phyloP scores from a whole-genome alignment of 2,329 filamentous ascomycete species.

The Colletotrichum plurivorum region DNA sequence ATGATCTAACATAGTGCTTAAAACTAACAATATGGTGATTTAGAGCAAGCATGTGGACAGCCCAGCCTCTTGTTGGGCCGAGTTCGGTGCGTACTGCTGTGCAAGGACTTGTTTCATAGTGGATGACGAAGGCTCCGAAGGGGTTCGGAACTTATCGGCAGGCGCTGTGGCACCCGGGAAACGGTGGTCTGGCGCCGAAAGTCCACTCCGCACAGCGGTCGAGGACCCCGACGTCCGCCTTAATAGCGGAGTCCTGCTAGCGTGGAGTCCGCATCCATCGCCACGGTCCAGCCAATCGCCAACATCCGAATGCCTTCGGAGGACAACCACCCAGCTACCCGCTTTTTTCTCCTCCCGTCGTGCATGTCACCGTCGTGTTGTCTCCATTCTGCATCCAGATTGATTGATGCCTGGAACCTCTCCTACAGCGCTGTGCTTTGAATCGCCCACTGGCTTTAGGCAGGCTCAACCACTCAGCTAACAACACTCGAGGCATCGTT shows the following conservation, averaged over 20 bases:
- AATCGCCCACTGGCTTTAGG: too few relatives aligned
- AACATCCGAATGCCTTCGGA: conserved; percentile 32
- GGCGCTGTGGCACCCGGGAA: neutral
- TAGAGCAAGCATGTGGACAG: too few relatives aligned
- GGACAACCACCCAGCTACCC: neutral
- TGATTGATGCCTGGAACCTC: neutral
- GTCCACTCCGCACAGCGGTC: conserved; percentile 1
- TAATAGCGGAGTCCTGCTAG: conserved; percentile 30
- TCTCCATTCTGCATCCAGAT: neutral
- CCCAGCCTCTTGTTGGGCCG: too few relatives aligned
- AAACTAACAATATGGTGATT: too few relatives aligned
- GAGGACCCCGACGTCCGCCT: conserved; percentile 26
- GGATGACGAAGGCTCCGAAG: conserved; percentile 24
- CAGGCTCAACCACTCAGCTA: neutral
- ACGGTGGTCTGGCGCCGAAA: neutral
- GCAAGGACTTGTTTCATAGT: neutral
- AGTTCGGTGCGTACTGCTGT: too few relatives aligned
- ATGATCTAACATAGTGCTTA: too few relatives aligned
- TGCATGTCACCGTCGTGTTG: conserved; percentile 8
- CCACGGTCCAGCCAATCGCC: conserved; percentile 27
- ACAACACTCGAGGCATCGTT: neutral
- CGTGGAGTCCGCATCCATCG: conserved; percentile 1
- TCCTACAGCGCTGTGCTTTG: neutral
- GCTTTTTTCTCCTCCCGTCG: neutral
- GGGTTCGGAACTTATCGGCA: conserved; percentile 29